Percentiles rank a stretch among this genome's conserved stretches.
Evolutionary conservation across 192 early-diverging fungal species (phyloP).

Genomic region (Rhizophagus clarus): DNA sequence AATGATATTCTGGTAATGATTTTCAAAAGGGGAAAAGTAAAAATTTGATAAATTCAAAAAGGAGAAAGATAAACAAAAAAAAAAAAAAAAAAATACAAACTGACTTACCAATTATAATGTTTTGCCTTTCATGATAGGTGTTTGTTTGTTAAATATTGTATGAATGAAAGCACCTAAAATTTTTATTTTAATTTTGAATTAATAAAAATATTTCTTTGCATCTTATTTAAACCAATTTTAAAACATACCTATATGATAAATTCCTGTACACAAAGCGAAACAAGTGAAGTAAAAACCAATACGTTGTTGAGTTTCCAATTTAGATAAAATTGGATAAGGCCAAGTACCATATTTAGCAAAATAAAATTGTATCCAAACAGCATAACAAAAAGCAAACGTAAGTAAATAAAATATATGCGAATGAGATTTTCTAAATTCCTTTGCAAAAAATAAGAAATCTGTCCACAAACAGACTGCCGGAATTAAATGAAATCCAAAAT

Average conservation of each 20-base stretch:
- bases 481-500: slow-evolving; percentile 15
- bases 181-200: background rate
- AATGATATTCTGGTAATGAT: no score
- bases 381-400: background rate
- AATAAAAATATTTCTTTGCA: background rate
- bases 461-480: background rate
- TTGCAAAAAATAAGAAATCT: slow-evolving; percentile 15
- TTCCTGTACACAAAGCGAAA: background rate
- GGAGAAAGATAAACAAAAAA: no score
- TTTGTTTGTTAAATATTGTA: background rate
- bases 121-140: no score
- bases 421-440: slow-evolving; percentile 17
- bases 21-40: no score
- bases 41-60: no score
- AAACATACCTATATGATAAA: slow-evolving; percentile 10
- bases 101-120: no score
- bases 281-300: background rate
- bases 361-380: background rate
- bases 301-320: background rate
- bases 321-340: background rate
- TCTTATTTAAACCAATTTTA: background rate
- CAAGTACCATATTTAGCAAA: background rate
- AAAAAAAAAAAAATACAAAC: no score
- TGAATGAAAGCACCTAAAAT: background rate
- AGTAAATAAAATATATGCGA: background rate